Evolutionary conservation across 1,284 basidiomycete species (phyloP), one percentile per base, ranked within the genome.

Genomic region (Puccinia horiana): DNA sequence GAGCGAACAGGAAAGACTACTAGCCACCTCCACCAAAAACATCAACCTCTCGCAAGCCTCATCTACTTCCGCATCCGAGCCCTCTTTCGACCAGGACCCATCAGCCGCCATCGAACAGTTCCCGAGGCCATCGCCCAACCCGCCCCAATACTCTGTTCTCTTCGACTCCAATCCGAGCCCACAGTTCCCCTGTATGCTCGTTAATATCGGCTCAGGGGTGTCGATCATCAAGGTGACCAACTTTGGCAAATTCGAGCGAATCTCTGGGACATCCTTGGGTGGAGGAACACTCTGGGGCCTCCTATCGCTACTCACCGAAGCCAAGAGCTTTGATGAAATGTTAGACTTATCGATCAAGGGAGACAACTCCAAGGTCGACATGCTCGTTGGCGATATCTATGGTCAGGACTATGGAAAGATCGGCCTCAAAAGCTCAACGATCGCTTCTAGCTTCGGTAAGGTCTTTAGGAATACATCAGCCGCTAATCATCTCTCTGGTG

Each of bases 211-310:
- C 16, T 96, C 94, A 44, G 97, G 97, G 76, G 96, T 99, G 54
- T 96, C 94, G 52, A 94, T 99, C 85, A 95, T 99, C 89, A 95
- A 94, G 88, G 94, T 99, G 4, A 95, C 98, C 86, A 95, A 94
- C 85, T 93, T 95, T 87, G 97, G 97, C 35, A 92, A 90, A 83
- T 99, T 93, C 86, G 97, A 99, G 89, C 93, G 97, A 85, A 94
- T 99, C 67, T 96, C 94, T 84, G 97, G 97, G 37, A 99, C 97
- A 63, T 96, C 94, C 88, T 88, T 99, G 70, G 97, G 97, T 65
- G 97, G 97, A n/a, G 97, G 96, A 52, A 99, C 97, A n/a, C 89
- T 99, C 26, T 99, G 97, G 97, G 97, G 97, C 29, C 88, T 99
- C 84, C 88, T 99, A 80, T 96, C 94, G 86, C 88, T 99, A 83